Evolutionary conservation across 1,284 basidiomycete genomes (phyloP).

Genomic region (Cutaneotrichosporon sp.): DNA sequence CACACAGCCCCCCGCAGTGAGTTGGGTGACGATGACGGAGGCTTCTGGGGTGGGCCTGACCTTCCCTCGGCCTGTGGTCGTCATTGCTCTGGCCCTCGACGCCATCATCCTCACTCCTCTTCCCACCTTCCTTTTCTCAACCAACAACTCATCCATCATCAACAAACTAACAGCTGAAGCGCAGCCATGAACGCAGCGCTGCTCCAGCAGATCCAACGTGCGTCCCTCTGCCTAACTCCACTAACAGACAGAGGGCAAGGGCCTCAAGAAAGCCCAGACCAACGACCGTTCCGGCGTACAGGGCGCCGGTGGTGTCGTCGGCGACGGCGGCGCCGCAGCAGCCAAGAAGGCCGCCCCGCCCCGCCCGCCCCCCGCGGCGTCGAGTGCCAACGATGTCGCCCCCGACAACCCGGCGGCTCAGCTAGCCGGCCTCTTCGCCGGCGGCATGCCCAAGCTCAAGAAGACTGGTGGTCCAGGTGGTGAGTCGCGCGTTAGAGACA

Average conservation of each 20-base stretch:
- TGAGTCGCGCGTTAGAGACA: conserved; percentile 9
- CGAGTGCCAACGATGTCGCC: conserved; percentile 12
- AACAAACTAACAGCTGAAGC: not conserved
- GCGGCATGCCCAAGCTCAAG: conserved; percentile 86
- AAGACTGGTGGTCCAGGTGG: conserved; percentile 66
- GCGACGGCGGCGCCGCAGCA: conserved; percentile 20
- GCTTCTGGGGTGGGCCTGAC: too few species aligned
- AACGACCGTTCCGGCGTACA: conserved; percentile 72
- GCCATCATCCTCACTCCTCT: not conserved
- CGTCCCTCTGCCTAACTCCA: conserved; percentile 7
- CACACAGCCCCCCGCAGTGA: too few species aligned
- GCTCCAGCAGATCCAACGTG: conserved; percentile 47
- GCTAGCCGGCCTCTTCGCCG: conserved; percentile 80
- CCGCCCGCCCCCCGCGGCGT: conserved; percentile 6
- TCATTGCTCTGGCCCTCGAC: too few species aligned
- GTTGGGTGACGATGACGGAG: too few species aligned
- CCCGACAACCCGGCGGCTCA: conserved; percentile 61
- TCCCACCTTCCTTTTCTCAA: too few species aligned
- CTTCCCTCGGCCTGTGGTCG: too few species aligned
- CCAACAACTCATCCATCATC: not conserved
- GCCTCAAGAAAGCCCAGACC: conserved; percentile 75
- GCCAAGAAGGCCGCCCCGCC: not conserved
- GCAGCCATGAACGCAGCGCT: conserved; percentile 47
- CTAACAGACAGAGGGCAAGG: conserved; percentile 63
- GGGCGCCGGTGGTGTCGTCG: conserved; percentile 53